Conservation (phyloP, 805 yeast species). For the Dipodascus geniculatus region DNA sequence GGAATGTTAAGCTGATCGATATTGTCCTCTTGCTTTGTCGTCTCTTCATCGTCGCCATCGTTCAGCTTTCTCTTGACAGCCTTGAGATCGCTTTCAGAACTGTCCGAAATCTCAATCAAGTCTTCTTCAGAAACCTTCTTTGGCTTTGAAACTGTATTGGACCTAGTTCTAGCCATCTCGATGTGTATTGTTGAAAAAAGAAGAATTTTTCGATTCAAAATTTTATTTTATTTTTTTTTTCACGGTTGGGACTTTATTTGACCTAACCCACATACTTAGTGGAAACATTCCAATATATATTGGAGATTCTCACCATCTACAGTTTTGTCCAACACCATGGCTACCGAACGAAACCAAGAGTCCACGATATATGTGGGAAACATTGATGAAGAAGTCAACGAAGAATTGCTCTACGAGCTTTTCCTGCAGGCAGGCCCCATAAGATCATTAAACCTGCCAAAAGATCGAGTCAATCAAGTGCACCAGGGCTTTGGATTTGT, state of each 20-base stretch:
- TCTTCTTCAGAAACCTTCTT: background rate
- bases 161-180: background rate
- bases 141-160: background rate
- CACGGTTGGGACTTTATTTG: background rate
- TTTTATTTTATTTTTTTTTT: background rate
- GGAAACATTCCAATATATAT: background rate
- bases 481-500: constrained; percentile 89
- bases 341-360: constrained; percentile 43
- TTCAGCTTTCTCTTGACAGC: background rate
- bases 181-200: background rate
- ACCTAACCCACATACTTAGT: background rate
- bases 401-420: constrained; percentile 63
- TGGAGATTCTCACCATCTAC: background rate
- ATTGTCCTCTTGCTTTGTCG: constrained; percentile 15
- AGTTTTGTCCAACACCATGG: constrained; percentile 19
- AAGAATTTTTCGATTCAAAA: background rate
- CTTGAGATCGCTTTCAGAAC: constrained; percentile 8
- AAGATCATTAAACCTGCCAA: constrained; percentile 58
- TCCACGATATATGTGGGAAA: constrained; percentile 73
- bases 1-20: background rate
- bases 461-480: constrained; percentile 54
- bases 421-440: constrained; percentile 80
- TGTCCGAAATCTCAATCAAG: constrained; percentile 3
- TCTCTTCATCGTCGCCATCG: constrained; percentile 15
- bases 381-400: constrained; percentile 64